Base-by-base conservation (phyloP, 169 alveolate species). In the Plasmodium berghei region DNA sequence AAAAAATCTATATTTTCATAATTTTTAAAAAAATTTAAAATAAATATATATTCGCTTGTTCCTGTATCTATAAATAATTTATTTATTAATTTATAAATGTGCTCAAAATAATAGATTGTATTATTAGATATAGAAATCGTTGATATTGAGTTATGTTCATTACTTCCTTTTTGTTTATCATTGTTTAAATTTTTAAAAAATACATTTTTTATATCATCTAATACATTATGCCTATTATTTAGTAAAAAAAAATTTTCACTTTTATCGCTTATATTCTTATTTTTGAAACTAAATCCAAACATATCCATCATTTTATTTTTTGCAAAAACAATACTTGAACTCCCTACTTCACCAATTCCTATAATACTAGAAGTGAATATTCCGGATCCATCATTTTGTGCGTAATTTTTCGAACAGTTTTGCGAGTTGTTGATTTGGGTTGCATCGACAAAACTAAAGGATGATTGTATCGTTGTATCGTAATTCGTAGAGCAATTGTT, bases 1-100 rank as follows among this genome's bases (percentile, higher is more conserved):
- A 83, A 56, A 20, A 83, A 67, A 45, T 83, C 90, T 4, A 54
- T 83, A 16, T 22, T 67, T 34, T 83, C 90, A 42, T 69, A 54
- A 72, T 83, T 64, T n/a, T 55, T 85, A 54, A 89, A 93, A 58
- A 93, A 93, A 28, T 64, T 73, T 14, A 61, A 61, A 5, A 92
- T 56, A 73, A 93, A 92, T 9, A 62, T 34, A 63, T 80, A 92
- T 54, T 93, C 96, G 16, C 93, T 66, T 4, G 95, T 61, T 0
- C 94, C 93, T 1, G 95, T 93, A 61, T 93, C 96, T 18, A 89
- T 62, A 54, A 93, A 59, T 48, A 93, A 77, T 67, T 93, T 93
- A 5, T 72, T 89, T 24, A 88, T 77, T 16, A 95, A 93, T 63
- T 90, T 93, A 63, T 92, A 59, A 10, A 93, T 92, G 14, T 64